A percentile compares a stretch with the other conserved stretches of the same genome.
These are phyloP conservation scores for Sparassis latifolia DNA, from an alignment of 1,284 basidiomycete genomes.

Conservation along the genomic window DNA sequence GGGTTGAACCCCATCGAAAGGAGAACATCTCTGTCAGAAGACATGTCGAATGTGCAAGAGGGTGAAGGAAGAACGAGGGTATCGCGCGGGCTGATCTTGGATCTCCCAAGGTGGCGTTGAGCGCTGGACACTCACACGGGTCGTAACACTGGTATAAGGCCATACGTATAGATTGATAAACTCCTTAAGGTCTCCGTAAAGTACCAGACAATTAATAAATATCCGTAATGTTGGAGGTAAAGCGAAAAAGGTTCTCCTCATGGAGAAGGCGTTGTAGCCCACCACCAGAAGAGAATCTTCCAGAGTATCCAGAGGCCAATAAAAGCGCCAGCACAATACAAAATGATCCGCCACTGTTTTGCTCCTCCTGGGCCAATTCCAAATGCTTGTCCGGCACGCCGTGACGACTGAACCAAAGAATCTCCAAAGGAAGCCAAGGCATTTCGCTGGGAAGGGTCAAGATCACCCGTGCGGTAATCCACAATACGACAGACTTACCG, in stretches of 20 bases:
- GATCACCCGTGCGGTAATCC: background rate
- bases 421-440: slow-evolving; percentile 58
- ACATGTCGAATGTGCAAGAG: slow-evolving; percentile 30
- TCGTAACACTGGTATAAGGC: too few species aligned
- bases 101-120: too few species aligned
- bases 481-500: slow-evolving; percentile 37
- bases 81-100: too few species aligned
- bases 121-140: too few species aligned
- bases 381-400: slow-evolving; percentile 63
- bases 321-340: slow-evolving; percentile 43
- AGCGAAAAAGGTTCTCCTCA: background rate
- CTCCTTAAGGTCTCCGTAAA: too few species aligned
- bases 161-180: too few species aligned
- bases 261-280: slow-evolving; percentile 12
- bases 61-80: background rate
- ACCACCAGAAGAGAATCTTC: slow-evolving; percentile 29
- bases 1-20: slow-evolving; percentile 83
- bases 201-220: too few species aligned
- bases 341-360: slow-evolving; percentile 60
- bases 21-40: slow-evolving; percentile 70
- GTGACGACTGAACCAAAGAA: slow-evolving; percentile 56
- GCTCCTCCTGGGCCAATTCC: slow-evolving; percentile 58
- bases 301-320: slow-evolving; percentile 41
- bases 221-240: too few species aligned
- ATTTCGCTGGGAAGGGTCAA: slow-evolving; percentile 40